Evolutionary conservation across 1,284 basidiomycete species (phyloP).

Genomic region (Anthracocystis walkeri): DNA sequence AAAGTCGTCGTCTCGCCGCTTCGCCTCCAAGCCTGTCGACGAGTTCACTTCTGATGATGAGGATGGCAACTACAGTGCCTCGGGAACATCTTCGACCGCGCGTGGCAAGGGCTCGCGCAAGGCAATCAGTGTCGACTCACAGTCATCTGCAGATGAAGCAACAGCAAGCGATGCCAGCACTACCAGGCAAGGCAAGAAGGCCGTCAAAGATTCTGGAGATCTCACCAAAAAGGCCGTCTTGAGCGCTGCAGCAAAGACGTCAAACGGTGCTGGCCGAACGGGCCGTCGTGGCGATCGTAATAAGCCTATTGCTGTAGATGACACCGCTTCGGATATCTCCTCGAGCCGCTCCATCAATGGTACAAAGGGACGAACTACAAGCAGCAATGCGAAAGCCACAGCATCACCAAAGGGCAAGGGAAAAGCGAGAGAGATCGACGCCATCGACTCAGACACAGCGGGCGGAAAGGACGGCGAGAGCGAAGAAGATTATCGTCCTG

Average conservation of each 20-base stretch:
- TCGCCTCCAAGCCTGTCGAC: slow-evolving; percentile 44
- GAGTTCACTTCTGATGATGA: slow-evolving; percentile 59
- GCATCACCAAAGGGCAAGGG: slow-evolving; percentile 24
- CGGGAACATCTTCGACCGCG: slow-evolving; percentile 15
- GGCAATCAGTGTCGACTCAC: slow-evolving; percentile 19
- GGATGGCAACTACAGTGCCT: slow-evolving; percentile 18
- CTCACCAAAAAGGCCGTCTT: slow-evolving; percentile 37
- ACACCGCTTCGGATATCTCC: slow-evolving; percentile 26
- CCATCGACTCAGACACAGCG: slow-evolving; percentile 1
- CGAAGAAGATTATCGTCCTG: slow-evolving; percentile 52
- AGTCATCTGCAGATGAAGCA: slow-evolving; percentile 24
- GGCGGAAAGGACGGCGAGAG: slow-evolving; percentile 9
- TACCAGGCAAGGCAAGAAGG: slow-evolving; percentile 1
- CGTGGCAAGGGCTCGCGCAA: slow-evolving; percentile 11
- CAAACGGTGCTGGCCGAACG: slow-evolving; percentile 8
- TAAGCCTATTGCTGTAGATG: slow-evolving; percentile 26
- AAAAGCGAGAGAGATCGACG: slow-evolving; percentile 31
- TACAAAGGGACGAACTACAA: background rate
- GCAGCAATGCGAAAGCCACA: background rate
- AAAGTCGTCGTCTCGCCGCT: slow-evolving; percentile 14
- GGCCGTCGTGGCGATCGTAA: slow-evolving; percentile 17
- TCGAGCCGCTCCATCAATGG: slow-evolving; percentile 8
- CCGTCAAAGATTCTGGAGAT: slow-evolving; percentile 10
- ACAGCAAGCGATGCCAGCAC: slow-evolving; percentile 16
- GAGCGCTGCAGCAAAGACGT: slow-evolving; percentile 22